Base-by-base conservation (phyloP, 2,329 filamentous ascomycete species). In the Madurella mycetomatis region DNA sequence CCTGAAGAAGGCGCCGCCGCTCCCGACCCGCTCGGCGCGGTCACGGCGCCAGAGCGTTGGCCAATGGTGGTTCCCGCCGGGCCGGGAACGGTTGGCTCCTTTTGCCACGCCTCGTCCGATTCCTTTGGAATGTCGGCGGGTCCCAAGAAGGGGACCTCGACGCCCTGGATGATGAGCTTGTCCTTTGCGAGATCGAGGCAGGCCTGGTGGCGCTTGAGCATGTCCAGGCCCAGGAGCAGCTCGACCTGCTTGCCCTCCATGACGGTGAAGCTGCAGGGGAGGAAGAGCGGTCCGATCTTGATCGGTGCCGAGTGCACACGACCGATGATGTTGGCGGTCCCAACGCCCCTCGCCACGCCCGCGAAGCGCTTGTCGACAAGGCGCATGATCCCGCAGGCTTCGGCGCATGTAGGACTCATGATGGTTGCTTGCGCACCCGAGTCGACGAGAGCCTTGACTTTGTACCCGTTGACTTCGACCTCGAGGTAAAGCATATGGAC, bases 241-340 rank as follows among this genome's bases (percentile, higher is more conserved):
- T 97, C 94, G 19, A 99, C 94, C 49, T 90, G 85, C 72, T 97
- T 99, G 60, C 94, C 94, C 74, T 99, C 94, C 94, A 99, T 99
- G 67, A 99, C 94, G 2, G 94, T 99, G 71, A 99, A 99, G 56
- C 91, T 94, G 74, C 92, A 97, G 2, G 92, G 87, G 63, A 99
- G 78, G 68, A 90, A 91, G 58, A 92, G 82, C 41, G 81, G 84
- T 50, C 92, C 94, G 62, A 99, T 94, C 71, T 90, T 92, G 71
- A 99, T 95, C 71, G 92, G 90, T 9, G 94, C 94, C 18, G 90
- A 90, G 71, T 99, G 94, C 3, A 99, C 94, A 49, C 94, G 89
- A 32, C 94, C 94, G 17, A 99, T 85, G 63, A 99, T 97, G 54
- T 86, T 88, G 19, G 94, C 94, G 1, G 94, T 97, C 51, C 94